phyloP scores from a whole-genome alignment of 1,284 basidiomycete species.

The Ganoderma multipileum region DNA sequence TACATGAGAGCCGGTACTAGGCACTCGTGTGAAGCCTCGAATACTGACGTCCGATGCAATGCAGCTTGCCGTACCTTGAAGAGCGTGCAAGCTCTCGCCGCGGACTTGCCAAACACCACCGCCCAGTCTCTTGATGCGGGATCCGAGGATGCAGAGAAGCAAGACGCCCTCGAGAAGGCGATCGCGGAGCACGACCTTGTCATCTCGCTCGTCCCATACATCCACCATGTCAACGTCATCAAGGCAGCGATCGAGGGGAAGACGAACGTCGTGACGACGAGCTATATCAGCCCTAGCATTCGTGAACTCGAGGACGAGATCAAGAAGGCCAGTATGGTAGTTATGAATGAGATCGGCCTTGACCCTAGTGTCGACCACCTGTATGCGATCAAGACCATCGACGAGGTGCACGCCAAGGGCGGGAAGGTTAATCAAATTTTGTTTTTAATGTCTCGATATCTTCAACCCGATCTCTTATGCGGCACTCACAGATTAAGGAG shows the following conservation, averaged over 20 bases:
- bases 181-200: slow-evolving; percentile 93
- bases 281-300: slow-evolving; percentile 93
- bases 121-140: slow-evolving; percentile 88
- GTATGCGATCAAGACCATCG: slow-evolving; percentile 97
- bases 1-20: too few relatives aligned
- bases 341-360: slow-evolving; percentile 98
- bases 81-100: slow-evolving; percentile 74
- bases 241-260: slow-evolving; percentile 95
- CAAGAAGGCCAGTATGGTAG: slow-evolving; percentile 92
- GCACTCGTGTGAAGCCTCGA: too few relatives aligned
- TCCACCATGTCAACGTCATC: slow-evolving; percentile 90
- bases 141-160: slow-evolving; percentile 43
- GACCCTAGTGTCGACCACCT: slow-evolving; percentile 96
- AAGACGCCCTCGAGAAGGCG: slow-evolving; percentile 77
- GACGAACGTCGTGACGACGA: slow-evolving; percentile 96
- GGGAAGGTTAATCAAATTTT: slow-evolving; percentile 86
- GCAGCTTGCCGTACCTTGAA: slow-evolving; percentile 88
- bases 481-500: slow-evolving; percentile 93
- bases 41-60: too few relatives aligned
- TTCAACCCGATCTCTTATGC: too few relatives aligned
- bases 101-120: slow-evolving; percentile 71
- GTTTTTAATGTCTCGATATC: too few relatives aligned
- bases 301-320: slow-evolving; percentile 85
- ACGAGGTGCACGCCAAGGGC: slow-evolving; percentile 92
- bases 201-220: slow-evolving; percentile 97